Evolutionary conservation across 805 yeast species (phyloP).

Genomic region (Candida loeiensis): DNA sequence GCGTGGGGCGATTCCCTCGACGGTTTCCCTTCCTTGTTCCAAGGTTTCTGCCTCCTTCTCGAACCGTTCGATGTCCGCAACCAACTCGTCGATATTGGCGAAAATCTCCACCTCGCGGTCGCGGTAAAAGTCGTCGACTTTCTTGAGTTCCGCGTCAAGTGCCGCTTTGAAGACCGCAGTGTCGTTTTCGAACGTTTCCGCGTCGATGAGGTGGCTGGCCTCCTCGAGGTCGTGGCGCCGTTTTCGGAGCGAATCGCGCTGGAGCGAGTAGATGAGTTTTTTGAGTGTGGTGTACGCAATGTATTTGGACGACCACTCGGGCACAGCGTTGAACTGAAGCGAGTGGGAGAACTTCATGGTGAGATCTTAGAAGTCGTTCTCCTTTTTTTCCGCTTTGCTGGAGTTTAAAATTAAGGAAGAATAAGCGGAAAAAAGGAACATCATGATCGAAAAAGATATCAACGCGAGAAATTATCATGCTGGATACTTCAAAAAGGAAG

Average conservation of each 20-base stretch:
- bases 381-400: too few relatives aligned
- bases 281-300: constrained; percentile 86
- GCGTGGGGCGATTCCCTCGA: constrained; percentile 15
- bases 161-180: constrained; percentile 51
- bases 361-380: too few relatives aligned
- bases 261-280: constrained; percentile 77
- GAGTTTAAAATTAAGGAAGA: neutral
- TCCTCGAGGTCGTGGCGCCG: constrained; percentile 27
- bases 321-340: constrained; percentile 93
- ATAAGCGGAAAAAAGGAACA: too few relatives aligned
- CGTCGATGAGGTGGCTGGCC: constrained; percentile 26
- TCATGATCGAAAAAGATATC: too few relatives aligned
- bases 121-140: constrained; percentile 72
- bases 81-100: constrained; percentile 51
- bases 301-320: constrained; percentile 94
- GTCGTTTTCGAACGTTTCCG: constrained; percentile 17
- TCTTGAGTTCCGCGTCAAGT: constrained; percentile 69
- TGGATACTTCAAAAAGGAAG: too few relatives aligned
- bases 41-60: constrained; percentile 32
- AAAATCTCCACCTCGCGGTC: constrained; percentile 60
- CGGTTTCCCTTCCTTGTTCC: constrained; percentile 4
- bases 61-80: constrained; percentile 61
- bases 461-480: too few relatives aligned
- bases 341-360: constrained; percentile 93
- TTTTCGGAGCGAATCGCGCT: constrained; percentile 47